Evolutionary conservation across 2,329 filamentous ascomycete species (phyloP).

Genomic region (Aspergillus sp.): DNA sequence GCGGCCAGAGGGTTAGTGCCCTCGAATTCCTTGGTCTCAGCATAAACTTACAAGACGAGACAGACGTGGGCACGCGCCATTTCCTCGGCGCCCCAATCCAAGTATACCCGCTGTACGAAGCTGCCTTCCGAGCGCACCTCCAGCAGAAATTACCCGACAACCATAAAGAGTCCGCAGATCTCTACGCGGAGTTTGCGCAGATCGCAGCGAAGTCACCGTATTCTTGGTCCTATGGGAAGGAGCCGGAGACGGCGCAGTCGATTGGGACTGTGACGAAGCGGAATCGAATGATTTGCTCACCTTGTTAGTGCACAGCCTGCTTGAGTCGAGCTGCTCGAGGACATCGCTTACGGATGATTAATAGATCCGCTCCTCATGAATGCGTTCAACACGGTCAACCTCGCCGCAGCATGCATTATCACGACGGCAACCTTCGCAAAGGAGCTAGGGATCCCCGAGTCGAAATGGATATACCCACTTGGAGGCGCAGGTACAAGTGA

Average conservation of each 20-base stretch:
- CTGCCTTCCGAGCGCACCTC: slow-evolving; percentile 62
- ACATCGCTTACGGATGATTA: background rate
- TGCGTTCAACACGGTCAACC: slow-evolving; percentile 71
- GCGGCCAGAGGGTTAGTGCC: slow-evolving; percentile 10
- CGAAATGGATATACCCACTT: slow-evolving; percentile 67
- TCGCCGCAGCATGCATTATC: slow-evolving; percentile 64
- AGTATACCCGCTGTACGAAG: slow-evolving; percentile 70
- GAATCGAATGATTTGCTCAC: slow-evolving; percentile 71
- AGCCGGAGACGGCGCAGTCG: slow-evolving; percentile 49
- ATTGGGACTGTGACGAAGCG: slow-evolving; percentile 60
- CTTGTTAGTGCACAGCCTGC: slow-evolving; percentile 52
- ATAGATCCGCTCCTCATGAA: slow-evolving; percentile 72
- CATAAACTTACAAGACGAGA: slow-evolving; percentile 37
- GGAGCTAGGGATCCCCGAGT: slow-evolving; percentile 58
- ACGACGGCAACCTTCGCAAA: slow-evolving; percentile 62
- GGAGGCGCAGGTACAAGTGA: slow-evolving; percentile 68
- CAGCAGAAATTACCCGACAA: slow-evolving; percentile 61
- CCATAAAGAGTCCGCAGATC: slow-evolving; percentile 59
- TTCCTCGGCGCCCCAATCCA: slow-evolving; percentile 67
- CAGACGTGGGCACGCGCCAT: slow-evolving; percentile 62
- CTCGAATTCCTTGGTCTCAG: background rate
- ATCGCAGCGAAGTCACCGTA: slow-evolving; percentile 58
- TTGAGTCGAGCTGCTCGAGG: background rate
- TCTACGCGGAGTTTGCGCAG: slow-evolving; percentile 66
- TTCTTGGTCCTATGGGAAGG: slow-evolving; percentile 62